Evolutionary conservation across 129 eudicot genomes (phyloP).

Genomic region (Scalesia atractyloides): DNA sequence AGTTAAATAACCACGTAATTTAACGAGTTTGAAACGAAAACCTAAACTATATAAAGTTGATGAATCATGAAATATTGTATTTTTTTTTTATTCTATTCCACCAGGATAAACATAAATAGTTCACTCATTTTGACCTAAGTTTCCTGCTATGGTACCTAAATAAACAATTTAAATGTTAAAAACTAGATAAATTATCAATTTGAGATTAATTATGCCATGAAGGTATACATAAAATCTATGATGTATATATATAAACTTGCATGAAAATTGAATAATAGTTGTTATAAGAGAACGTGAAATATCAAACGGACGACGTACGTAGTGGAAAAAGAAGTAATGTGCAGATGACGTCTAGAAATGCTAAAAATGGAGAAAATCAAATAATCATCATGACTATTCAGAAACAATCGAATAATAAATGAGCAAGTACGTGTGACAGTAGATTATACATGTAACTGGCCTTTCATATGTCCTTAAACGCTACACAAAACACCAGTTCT

Average conservation of each 20-base stretch:
- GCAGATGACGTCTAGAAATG: constrained; percentile 1
- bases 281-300: background rate
- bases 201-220: background rate
- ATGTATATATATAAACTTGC: background rate
- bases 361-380: constrained; percentile 25
- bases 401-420: background rate
- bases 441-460: no score
- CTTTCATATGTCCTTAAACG: no score
- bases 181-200: background rate
- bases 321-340: background rate
- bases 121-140: background rate
- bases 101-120: background rate
- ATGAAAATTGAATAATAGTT: background rate
- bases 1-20: no score
- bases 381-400: constrained; percentile 16
- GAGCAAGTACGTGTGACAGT: no score
- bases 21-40: no score
- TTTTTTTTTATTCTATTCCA: no score
- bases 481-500: no score
- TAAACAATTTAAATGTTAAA: background rate
- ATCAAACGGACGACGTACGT: no score
- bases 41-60: no score
- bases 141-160: background rate
- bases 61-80: no score
- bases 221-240: background rate